Base-by-base conservation (phyloP, 2,329 filamentous ascomycete genomes). In the Phialophora expanda region DNA sequence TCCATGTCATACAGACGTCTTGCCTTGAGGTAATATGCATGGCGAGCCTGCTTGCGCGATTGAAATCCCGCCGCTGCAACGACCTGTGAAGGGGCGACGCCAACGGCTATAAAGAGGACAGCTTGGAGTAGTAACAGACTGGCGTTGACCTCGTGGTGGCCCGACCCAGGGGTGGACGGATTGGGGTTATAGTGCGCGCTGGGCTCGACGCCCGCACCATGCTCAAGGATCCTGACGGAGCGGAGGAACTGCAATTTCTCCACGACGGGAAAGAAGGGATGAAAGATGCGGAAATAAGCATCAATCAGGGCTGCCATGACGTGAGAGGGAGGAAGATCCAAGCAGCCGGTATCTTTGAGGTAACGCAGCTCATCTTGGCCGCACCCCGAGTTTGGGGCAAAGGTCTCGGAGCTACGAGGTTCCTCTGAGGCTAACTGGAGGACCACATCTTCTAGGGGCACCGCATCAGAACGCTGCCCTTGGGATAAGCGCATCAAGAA, bases 101-200 rank as follows among this genome's bases (percentile, higher is more conserved):
- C 92, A 2, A 90, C 90, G 0, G 90, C 92, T 1, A 92, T 89
- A 76, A 97, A 97, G 91, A 97, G 96, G 73, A 97, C 90, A 9
- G 93, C 91, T 75, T 97, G 93, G 77, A 96, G 97, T 1, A 97
- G 81, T 65, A 97, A 86, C 72, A 97, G 81, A 79, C 93, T 97
- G 73, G 92, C 38, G 17, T 38, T 17, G n/a, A 44, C 22, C 28
- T 60, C 8, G n/a, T n/a, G 12, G 30, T 34, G 55, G n/a, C 34
- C 38, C 26, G 3, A 14, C 8, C 22, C 38, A 20, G 14, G 56
- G 30, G 9, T n/a, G 28, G 44, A 34, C 9, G 57, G 30, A 48
- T 28, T 53, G 14, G 28, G 26, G 8, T 50, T 38, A 24, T 24
- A 28, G 26, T 24, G 34, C 22, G 22, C 17, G 30, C 34, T 38